phyloP scores from a whole-genome alignment of 768 basidiomycete genomes.

The Termitomyces bulborhizus region DNA sequence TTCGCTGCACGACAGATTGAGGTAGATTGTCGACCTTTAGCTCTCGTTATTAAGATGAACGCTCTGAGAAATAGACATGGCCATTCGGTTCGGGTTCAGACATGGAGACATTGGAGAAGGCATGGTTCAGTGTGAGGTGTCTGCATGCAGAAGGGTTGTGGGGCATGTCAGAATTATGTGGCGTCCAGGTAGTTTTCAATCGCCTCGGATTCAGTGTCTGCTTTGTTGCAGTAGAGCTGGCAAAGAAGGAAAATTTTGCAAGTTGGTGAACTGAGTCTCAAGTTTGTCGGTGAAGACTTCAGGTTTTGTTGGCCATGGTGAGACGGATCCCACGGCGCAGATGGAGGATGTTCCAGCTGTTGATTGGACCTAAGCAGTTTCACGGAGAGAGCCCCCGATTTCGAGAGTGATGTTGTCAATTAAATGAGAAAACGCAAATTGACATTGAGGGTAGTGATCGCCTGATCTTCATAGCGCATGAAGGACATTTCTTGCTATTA shows the following conservation, averaged over 20 bases:
- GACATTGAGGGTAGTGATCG: not conserved
- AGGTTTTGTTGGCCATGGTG: no score
- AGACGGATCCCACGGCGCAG: no score
- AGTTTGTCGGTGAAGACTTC: slow-evolving; percentile 20
- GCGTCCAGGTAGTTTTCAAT: slow-evolving; percentile 36
- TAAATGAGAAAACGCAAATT: not conserved
- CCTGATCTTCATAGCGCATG: not conserved
- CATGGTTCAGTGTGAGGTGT: slow-evolving; percentile 9
- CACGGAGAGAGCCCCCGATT: slow-evolving; percentile 24
- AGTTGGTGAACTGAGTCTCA: slow-evolving; percentile 20
- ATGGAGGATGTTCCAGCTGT: no score
- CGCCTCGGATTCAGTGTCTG: slow-evolving; percentile 25
- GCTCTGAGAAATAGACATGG: slow-evolving; percentile 13
- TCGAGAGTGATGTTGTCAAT: slow-evolving; percentile 5
- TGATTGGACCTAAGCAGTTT: slow-evolving; percentile 27
- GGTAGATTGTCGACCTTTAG: slow-evolving; percentile 23
- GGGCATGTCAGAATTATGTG: slow-evolving; percentile 24
- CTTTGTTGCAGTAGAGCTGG: slow-evolving; percentile 22
- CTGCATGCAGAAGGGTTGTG: slow-evolving; percentile 16
- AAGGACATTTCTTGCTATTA: not conserved
- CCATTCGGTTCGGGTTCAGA: slow-evolving; percentile 1
- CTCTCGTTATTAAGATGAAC: slow-evolving; percentile 15
- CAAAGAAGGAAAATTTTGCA: slow-evolving; percentile 29
- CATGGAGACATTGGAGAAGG: slow-evolving; percentile 3
- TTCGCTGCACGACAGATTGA: slow-evolving; percentile 19